Base-by-base conservation (phyloP, 2,329 filamentous ascomycete genomes). In the Teratosphaeria pseudoeucalypti region DNA sequence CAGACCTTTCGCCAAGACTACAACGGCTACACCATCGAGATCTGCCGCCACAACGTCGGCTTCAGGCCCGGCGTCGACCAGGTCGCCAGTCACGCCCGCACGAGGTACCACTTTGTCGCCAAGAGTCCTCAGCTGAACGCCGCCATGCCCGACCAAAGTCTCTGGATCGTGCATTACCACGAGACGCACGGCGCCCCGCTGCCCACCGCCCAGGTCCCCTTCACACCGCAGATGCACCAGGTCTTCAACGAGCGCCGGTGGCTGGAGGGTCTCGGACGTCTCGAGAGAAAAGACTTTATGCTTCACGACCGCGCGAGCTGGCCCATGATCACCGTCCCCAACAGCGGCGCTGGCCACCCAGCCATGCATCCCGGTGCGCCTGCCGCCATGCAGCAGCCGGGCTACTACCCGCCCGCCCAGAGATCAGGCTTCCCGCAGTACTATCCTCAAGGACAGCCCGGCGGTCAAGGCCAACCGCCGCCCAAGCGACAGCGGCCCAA, bases 221-320 rank as follows among this genome's bases (percentile, higher is more conserved):
- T 86, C 59, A 65, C 72, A 52, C 80, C 82, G 55, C 83, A 84
- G 32, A 78, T 82, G 52, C 85, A 86, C 61, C 73, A 78, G 55
- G 79, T 82, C 16, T 79, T 90, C 71, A 79, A 81, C 60, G 82
- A 85, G 66, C 79, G 85, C n/a, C 75, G 76, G 56, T 81, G 80
- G 67, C 73, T 89, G 79, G 75, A 88, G 74, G 82, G 80, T 58
- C 88, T 89, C 64, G 92, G 91, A 6, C 88, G 92, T 67, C 85
- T 96, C 53, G 83, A 87, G 60, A 87, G 90, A 66, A 95, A 96
- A 71, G 91, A 96, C 68, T 97, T 97, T 71, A 95, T 96, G 86
- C 81, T 97, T 23, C 85, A 89, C 56, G 94, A 97, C 74, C 85
- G 90, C 49, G 82, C 85, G 64, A 95, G 90, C 75, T 97, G 92